Conservation (phyloP, 78 protist species). For the Monosiga brevicollis region DNA sequence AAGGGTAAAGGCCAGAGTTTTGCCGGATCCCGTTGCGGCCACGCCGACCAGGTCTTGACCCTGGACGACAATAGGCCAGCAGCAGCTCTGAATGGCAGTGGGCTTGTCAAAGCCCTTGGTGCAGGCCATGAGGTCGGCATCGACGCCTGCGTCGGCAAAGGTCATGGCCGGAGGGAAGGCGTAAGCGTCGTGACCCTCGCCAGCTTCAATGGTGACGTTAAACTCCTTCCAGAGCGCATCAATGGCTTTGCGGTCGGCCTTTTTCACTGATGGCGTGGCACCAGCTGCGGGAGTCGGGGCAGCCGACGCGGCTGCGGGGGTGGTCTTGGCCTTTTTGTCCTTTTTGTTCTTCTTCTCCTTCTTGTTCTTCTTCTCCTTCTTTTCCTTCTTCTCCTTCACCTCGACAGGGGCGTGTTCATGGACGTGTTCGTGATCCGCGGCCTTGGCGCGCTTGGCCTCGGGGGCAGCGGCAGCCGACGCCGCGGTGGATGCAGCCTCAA, state of each 20-base stretch:
- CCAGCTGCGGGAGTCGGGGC: not conserved
- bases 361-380: constrained; percentile 15
- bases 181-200: not conserved
- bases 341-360: constrained; percentile 1
- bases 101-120: constrained; percentile 49
- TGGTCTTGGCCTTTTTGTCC: not conserved
- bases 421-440: too few relatives aligned
- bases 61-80: constrained; percentile 59
- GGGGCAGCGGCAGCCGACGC: too few relatives aligned
- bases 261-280: not conserved
- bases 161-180: constrained; percentile 24
- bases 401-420: too few relatives aligned
- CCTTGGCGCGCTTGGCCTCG: too few relatives aligned
- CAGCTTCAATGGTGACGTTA: not conserved
- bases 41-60: constrained; percentile 96
- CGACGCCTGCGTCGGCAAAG: constrained; percentile 26
- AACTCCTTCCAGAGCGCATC: not conserved
- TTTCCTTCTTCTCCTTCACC: not conserved
- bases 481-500: too few relatives aligned
- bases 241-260: not conserved
- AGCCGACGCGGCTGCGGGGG: not conserved
- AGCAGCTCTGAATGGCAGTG: constrained; percentile 53
- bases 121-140: not conserved
- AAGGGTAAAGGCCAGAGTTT: constrained; percentile 86
- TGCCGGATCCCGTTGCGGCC: constrained; percentile 94